Conservation (phyloP, 2,329 filamentous ascomycete species). For the Diaporthe vexans region DNA sequence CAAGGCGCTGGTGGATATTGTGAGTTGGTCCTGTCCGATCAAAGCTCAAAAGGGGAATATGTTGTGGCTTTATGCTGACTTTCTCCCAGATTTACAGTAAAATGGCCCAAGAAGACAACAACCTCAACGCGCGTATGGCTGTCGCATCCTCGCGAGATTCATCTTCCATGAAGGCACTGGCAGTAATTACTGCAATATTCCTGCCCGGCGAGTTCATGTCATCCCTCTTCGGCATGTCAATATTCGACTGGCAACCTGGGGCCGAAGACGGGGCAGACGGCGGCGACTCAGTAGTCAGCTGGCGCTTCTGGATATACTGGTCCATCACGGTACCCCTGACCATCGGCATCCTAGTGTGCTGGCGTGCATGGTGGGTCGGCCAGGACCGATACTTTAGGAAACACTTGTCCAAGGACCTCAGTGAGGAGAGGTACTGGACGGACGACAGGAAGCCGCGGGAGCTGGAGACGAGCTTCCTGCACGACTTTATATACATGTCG, state of each 20-base stretch:
- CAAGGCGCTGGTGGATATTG: constrained; percentile 62
- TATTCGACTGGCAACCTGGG: constrained; percentile 61
- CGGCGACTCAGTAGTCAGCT: constrained; percentile 53
- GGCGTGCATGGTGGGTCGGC: constrained; percentile 63
- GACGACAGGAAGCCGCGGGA: constrained; percentile 58
- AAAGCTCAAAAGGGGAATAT: neutral
- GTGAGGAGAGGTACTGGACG: constrained; percentile 63
- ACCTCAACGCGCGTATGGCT: constrained; percentile 58
- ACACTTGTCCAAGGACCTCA: constrained; percentile 61
- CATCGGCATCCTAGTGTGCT: constrained; percentile 56
- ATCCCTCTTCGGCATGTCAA: constrained; percentile 61
- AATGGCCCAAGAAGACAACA: constrained; percentile 64
- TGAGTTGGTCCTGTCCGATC: constrained; percentile 45
- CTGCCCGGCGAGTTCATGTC: constrained; percentile 62
- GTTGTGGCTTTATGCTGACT: constrained; percentile 31
- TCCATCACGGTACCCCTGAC: constrained; percentile 59
- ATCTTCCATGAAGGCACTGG: constrained; percentile 63
- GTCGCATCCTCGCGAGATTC: constrained; percentile 58
- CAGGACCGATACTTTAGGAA: constrained; percentile 62
- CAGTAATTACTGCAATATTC: constrained; percentile 63
- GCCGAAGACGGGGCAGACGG: constrained; percentile 50
- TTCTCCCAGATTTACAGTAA: constrained; percentile 59
- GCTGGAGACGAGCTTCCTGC: constrained; percentile 57
- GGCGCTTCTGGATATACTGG: constrained; percentile 63
- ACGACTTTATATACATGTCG: constrained; percentile 60